phyloP scores from a whole-genome alignment of 805 yeast genomes.

The Sungouiozyma ichnusensis region DNA sequence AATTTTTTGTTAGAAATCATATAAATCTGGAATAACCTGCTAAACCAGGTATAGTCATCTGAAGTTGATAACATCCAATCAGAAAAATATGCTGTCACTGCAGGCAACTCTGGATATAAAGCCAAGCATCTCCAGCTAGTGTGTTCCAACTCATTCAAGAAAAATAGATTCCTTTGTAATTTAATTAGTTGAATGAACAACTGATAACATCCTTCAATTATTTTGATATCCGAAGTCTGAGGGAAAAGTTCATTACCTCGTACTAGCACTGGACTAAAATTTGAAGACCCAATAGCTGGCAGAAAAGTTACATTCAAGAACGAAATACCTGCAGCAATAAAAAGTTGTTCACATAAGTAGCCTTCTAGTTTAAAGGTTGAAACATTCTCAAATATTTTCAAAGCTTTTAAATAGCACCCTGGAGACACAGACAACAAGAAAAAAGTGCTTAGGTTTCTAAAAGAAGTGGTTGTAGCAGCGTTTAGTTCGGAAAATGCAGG shows the following conservation, averaged over 20 bases:
- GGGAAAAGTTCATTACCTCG: constrained; percentile 36
- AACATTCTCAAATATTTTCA: constrained; percentile 18
- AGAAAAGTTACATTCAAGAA: constrained; percentile 10
- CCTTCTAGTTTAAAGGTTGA: constrained; percentile 20
- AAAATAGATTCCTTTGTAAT: constrained; percentile 37
- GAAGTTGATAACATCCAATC: constrained; percentile 52
- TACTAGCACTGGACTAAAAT: constrained; percentile 17
- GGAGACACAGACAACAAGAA: constrained; percentile 29
- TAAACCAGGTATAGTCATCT: constrained; percentile 44
- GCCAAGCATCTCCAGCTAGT: constrained; percentile 53
- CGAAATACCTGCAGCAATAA: constrained; percentile 15
- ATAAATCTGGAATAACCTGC: constrained; percentile 41
- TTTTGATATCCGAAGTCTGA: constrained; percentile 32
- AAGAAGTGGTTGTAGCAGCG: constrained; percentile 19
- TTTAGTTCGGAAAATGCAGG: constrained; percentile 39
- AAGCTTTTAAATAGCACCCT: constrained; percentile 15
- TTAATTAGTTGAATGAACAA: constrained; percentile 52
- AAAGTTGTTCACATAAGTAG: constrained; percentile 23
- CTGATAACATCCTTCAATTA: constrained; percentile 38
- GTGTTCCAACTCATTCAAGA: constrained; percentile 38
- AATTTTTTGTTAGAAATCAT: constrained; percentile 35
- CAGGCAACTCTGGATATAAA: constrained; percentile 34
- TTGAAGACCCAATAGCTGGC: constrained; percentile 13
- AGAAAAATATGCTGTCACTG: constrained; percentile 36
- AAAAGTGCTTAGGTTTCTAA: constrained; percentile 31